These are phyloP conservation scores for Colletotrichum sublineola DNA, from an alignment of 2,329 filamentous ascomycete species.

Conservation along the genomic window DNA sequence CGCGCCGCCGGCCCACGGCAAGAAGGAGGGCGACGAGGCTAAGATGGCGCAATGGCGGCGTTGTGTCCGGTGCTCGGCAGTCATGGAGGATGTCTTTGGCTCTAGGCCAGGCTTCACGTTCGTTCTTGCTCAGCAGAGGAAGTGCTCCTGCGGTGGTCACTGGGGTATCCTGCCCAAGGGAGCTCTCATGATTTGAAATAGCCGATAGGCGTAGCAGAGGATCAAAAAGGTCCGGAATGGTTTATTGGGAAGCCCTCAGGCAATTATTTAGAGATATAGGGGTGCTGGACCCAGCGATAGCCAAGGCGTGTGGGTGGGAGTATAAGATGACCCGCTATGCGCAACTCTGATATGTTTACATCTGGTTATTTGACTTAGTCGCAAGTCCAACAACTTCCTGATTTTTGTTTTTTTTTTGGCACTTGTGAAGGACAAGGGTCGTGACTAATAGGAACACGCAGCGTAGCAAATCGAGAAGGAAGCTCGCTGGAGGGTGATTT, in stretches of 20 bases:
- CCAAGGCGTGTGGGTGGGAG: too few relatives aligned
- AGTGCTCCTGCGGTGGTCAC: conserved; percentile 67
- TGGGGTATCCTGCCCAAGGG: conserved; percentile 61
- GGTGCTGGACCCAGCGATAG: background rate
- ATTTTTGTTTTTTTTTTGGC: too few relatives aligned
- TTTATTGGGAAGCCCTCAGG: background rate
- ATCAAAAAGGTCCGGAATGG: background rate
- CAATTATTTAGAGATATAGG: too few relatives aligned
- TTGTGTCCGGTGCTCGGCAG: conserved; percentile 72
- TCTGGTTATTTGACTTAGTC: background rate
- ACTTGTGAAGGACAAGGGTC: too few relatives aligned
- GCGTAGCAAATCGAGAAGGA: background rate
- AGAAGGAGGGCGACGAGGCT: conserved; percentile 58
- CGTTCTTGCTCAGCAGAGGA: conserved; percentile 66
- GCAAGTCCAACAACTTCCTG: too few relatives aligned
- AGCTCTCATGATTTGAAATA: conserved; percentile 22
- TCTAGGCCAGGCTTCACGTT: conserved; percentile 65
- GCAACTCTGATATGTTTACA: background rate
- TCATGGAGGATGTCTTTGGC: conserved; percentile 72
- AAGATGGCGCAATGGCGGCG: conserved; percentile 55
- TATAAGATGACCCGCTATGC: too few relatives aligned
- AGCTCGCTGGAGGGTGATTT: background rate
- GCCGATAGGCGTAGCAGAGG: background rate
- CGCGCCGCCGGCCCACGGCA: conserved; percentile 12
- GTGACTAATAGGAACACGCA: background rate